Evolutionary conservation across 345 rosid species (phyloP).

Genomic region (Camelina neglecta): DNA sequence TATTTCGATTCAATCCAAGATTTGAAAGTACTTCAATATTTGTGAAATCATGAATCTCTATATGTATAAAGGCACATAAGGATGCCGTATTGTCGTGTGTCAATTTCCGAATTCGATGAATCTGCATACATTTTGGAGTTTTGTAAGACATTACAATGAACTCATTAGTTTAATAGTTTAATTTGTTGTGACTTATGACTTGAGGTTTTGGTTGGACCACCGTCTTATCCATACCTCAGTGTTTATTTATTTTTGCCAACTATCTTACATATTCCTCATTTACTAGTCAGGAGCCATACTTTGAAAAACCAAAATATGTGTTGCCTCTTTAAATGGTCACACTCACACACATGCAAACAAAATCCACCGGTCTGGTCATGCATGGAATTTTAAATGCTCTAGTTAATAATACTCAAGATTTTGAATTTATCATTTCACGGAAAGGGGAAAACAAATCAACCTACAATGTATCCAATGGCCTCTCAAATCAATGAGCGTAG

Average conservation of each 20-base stretch:
- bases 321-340: background rate
- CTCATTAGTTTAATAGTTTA: background rate
- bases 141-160: background rate
- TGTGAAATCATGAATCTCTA: background rate
- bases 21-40: background rate
- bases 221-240: conserved; percentile 1
- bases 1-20: background rate
- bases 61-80: background rate
- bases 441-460: too few relatives aligned
- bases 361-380: conserved; percentile 1
- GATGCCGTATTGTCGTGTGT: background rate
- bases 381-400: background rate
- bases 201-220: conserved; percentile 4
- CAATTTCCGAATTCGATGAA: background rate
- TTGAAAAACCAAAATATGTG: background rate
- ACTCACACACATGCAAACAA: background rate
- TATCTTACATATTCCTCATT: background rate
- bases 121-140: background rate
- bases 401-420: background rate
- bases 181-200: background rate
- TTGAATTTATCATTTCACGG: background rate
- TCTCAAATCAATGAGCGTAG: background rate
- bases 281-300: background rate
- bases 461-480: background rate
- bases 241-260: background rate